Evolutionary conservation across 106 monocot species (phyloP), one percentile per base, ranked within the genome.

Genomic region (Allium sativum): DNA sequence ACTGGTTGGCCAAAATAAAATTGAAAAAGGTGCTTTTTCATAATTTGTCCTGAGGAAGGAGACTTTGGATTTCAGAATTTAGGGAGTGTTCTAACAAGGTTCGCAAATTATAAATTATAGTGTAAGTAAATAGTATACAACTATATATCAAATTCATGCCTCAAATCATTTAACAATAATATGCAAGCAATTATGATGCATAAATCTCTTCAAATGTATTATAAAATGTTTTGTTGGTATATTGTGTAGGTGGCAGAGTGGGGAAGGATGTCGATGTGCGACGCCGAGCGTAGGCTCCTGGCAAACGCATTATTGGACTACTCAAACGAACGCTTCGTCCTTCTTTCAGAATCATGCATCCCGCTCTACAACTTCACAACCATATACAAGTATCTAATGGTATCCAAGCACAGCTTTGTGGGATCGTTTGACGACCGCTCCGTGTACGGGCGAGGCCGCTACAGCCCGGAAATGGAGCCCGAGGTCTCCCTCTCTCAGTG

Each of bases 271-370:
- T 73, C 78, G 10, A 42, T 78, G 10, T 16, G 69, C 41, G 78
- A 78, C 48, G 78, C 78, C 3, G 73, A 78, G 57, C 73, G 74
- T 58, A 58, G 78, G 11, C 64, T 78, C 22, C 43, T 78, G 10
- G 78, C 78, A 42, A 78, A 78, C 40, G 73, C 78, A 8, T 43
- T 78, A 15, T 53, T 78, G 4, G 78, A 78, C 41, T 59, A 73
- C 63, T 74, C 73, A 22, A 78, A 78, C 18, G 78, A 78, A 48
- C 74, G 73, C 7, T 77, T 77, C 42, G 48, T 40, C 31, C 31
- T 31, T 31, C 31, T 31, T 31, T 31, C 75, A 12, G 75, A 75
- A 53, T 69, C 69, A 41, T 75, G 75, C 64, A 69, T 75, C 21
- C 75, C 75, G 7, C 57, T 75, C 5, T 31, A 31, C 31, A 31